These are phyloP conservation scores for Leccinum longicurvipes DNA, from an alignment of 768 basidiomycete genomes.

Conservation along the genomic window DNA sequence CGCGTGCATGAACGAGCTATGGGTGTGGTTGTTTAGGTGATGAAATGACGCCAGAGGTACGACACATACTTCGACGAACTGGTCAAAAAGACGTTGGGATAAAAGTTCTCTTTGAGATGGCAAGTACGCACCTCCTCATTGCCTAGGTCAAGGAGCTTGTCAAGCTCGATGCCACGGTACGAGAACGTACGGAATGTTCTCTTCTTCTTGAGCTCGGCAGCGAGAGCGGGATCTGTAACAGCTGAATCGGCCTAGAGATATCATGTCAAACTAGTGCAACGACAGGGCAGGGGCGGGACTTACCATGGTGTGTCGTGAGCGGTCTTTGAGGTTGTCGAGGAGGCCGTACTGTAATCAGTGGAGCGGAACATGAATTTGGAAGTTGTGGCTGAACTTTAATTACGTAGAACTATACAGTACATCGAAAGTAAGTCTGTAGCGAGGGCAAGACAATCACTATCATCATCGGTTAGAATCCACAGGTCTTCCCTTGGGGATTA, in stretches of 20 bases:
- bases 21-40: background rate
- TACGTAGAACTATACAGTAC: slow-evolving; percentile 66
- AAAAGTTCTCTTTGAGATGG: background rate
- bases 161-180: slow-evolving; percentile 97
- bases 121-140: slow-evolving; percentile 80
- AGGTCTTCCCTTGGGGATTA: slow-evolving; percentile 94
- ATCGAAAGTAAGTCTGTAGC: slow-evolving; percentile 6
- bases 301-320: slow-evolving; percentile 34
- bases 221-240: slow-evolving; percentile 88
- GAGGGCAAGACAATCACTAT: slow-evolving; percentile 19
- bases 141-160: slow-evolving; percentile 93
- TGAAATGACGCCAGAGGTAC: slow-evolving; percentile 6
- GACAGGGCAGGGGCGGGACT: background rate
- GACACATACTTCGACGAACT: slow-evolving; percentile 77
- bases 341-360: slow-evolving; percentile 4
- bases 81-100: slow-evolving; percentile 1
- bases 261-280: background rate
- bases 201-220: slow-evolving; percentile 98
- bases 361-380: slow-evolving; percentile 31
- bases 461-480: slow-evolving; percentile 83
- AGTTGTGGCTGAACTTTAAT: slow-evolving; percentile 40
- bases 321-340: slow-evolving; percentile 26
- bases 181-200: slow-evolving; percentile 98
- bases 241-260: slow-evolving; percentile 65
- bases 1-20: slow-evolving; percentile 96